Evolutionary conservation across 768 basidiomycete species (phyloP).

Genomic region (Solioccasus polychromus): DNA sequence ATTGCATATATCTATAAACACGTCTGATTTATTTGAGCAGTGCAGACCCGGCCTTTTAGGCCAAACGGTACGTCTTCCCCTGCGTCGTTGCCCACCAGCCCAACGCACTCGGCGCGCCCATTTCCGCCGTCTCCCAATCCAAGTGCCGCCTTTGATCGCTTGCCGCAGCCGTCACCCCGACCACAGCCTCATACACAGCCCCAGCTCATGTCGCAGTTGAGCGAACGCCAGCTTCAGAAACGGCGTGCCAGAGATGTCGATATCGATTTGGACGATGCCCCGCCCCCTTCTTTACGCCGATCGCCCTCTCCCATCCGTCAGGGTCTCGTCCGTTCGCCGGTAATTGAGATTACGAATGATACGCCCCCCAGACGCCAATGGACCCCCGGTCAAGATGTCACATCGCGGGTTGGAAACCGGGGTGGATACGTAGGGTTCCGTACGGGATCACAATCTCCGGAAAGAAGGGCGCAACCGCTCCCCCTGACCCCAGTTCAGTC

Average conservation of each 20-base stretch:
- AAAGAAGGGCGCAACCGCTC: slow-evolving; percentile 7
- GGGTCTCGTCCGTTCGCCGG: slow-evolving; percentile 17
- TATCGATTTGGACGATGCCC: slow-evolving; percentile 42
- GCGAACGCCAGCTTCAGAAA: slow-evolving; percentile 25
- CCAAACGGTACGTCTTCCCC: slow-evolving; percentile 12
- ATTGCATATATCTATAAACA: no score
- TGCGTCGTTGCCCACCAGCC: slow-evolving; percentile 22
- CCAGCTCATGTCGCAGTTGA: slow-evolving; percentile 18
- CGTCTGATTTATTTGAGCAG: background rate
- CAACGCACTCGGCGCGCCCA: slow-evolving; percentile 13
- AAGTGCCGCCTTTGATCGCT: slow-evolving; percentile 20
- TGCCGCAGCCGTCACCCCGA: slow-evolving; percentile 13
- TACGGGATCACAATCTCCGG: slow-evolving; percentile 16
- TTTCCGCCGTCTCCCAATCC: slow-evolving; percentile 20
- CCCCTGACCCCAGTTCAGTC: slow-evolving; percentile 2
- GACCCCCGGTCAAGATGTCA: slow-evolving; percentile 22
- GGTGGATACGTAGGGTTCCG: slow-evolving; percentile 6
- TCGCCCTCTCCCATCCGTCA: slow-evolving; percentile 31
- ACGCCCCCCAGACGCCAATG: slow-evolving; percentile 27
- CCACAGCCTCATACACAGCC: slow-evolving; percentile 10
- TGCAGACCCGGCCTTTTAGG: slow-evolving; percentile 5
- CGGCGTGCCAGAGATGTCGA: slow-evolving; percentile 19
- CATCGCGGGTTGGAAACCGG: slow-evolving; percentile 10
- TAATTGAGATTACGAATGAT: slow-evolving; percentile 30
- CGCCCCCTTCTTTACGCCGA: slow-evolving; percentile 40